A percentile compares a stretch with the other conserved stretches of the same genome.
Conservation (phyloP, 208 protist genomes). For the Jaenimonas drosophilae region DNA sequence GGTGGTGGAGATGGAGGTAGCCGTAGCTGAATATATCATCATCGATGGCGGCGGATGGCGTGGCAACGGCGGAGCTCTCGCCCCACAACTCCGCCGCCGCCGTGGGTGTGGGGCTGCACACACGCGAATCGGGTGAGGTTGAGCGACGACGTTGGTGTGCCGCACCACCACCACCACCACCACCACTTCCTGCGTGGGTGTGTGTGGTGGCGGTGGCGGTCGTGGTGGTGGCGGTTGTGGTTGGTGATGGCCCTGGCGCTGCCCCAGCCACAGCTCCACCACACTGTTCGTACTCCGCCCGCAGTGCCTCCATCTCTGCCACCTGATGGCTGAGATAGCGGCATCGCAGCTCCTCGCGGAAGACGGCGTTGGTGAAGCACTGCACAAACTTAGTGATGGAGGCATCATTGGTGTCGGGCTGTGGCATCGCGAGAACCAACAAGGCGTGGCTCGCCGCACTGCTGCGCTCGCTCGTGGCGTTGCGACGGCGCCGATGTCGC, state of each 20-base stretch:
- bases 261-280: constrained; percentile 9
- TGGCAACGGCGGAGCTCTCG: not conserved
- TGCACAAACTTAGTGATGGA: constrained; percentile 67
- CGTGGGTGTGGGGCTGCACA: not conserved
- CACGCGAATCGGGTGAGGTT: too few species aligned
- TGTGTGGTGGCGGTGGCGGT: not conserved
- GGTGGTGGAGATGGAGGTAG: too few species aligned
- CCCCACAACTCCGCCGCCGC: not conserved
- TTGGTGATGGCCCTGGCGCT: not conserved
- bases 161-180: not conserved
- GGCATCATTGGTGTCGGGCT: constrained; percentile 44
- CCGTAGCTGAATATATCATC: too few species aligned
- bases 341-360: constrained; percentile 56
- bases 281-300: constrained; percentile 19
- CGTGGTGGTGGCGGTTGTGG: not conserved
- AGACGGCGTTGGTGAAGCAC: constrained; percentile 66
- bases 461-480: not conserved
- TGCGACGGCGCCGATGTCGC: not conserved
- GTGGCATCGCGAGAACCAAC: constrained; percentile 68
- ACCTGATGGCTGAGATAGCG: constrained; percentile 51
- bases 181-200: not conserved
- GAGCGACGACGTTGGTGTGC: not conserved
- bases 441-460: constrained; percentile 14
- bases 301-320: constrained; percentile 24
- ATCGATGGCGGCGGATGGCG: too few species aligned